Evolutionary conservation across 768 basidiomycete genomes (phyloP).

Genomic region (Suillus occidentalis): DNA sequence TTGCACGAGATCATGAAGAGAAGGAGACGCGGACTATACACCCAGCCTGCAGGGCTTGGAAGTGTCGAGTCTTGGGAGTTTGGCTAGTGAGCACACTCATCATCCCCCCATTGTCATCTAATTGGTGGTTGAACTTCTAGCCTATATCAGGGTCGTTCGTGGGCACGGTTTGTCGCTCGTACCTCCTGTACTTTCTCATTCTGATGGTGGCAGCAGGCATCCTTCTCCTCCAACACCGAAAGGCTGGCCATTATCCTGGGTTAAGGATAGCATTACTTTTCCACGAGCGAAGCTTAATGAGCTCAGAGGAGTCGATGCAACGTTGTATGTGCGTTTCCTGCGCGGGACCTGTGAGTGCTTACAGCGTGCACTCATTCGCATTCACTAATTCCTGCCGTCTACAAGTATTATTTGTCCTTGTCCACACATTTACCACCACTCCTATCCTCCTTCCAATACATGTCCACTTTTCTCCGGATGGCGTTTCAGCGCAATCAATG

Average conservation of each 20-base stretch:
- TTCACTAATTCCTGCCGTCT: neutral
- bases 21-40: constrained; percentile 48
- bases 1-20: constrained; percentile 73
- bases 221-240: constrained; percentile 61
- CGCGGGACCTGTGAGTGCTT: constrained; percentile 63
- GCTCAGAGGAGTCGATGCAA: constrained; percentile 71
- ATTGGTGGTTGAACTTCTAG: constrained; percentile 34
- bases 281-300: constrained; percentile 61
- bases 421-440: constrained; percentile 70
- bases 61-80: constrained; percentile 82
- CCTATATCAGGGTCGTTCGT: constrained; percentile 73
- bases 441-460: constrained; percentile 72
- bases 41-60: constrained; percentile 42
- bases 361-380: neutral
- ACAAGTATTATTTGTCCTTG: constrained; percentile 63
- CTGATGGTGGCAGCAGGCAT: constrained; percentile 21
- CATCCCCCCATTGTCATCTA: constrained; percentile 8
- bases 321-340: constrained; percentile 73
- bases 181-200: constrained; percentile 5
- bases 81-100: constrained; percentile 61
- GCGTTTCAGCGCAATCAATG: constrained; percentile 58
- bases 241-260: constrained; percentile 72
- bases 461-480: constrained; percentile 54
- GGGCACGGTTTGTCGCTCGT: constrained; percentile 57
- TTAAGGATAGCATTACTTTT: constrained; percentile 54